phyloP scores from a whole-genome alignment of 2,329 filamentous ascomycete species.

The Beauveria sp. region DNA sequence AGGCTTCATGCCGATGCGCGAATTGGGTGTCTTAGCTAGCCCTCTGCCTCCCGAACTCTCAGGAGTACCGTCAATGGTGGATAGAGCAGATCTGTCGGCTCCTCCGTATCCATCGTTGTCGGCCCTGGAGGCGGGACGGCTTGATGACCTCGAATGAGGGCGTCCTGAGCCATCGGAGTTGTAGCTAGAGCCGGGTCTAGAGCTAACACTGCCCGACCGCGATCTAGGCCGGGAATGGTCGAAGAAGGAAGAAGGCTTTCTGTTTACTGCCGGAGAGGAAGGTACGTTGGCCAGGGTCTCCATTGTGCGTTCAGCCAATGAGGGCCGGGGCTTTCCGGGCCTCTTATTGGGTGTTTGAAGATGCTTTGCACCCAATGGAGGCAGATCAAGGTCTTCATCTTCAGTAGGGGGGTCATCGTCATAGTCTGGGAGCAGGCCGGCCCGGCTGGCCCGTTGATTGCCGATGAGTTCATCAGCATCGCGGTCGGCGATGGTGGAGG shows the following conservation, averaged over 20 bases:
- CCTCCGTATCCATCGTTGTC: slow-evolving; percentile 39
- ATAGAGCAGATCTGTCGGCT: slow-evolving; percentile 35
- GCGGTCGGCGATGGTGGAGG: slow-evolving; percentile 10
- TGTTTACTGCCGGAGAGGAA: slow-evolving; percentile 63
- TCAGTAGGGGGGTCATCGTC: slow-evolving; percentile 10
- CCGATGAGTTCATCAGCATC: neutral
- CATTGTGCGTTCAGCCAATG: slow-evolving; percentile 75
- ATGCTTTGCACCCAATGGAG: slow-evolving; percentile 2
- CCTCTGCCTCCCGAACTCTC: slow-evolving; percentile 20
- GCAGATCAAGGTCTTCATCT: neutral
- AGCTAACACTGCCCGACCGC: slow-evolving; percentile 35
- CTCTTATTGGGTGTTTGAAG: slow-evolving; percentile 18
- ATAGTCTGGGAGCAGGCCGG: slow-evolving; percentile 8
- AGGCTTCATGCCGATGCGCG: slow-evolving; percentile 18
- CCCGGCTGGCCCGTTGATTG: neutral
- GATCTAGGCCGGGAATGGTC: slow-evolving; percentile 51
- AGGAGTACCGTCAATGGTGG: slow-evolving; percentile 38
- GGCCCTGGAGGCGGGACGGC: slow-evolving; percentile 48
- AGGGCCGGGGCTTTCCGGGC: slow-evolving; percentile 36
- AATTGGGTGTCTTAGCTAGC: slow-evolving; percentile 18
- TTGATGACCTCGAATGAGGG: slow-evolving; percentile 41
- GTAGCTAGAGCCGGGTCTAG: slow-evolving; percentile 51
- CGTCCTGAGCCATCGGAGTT: slow-evolving; percentile 51
- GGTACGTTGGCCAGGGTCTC: slow-evolving; percentile 75
- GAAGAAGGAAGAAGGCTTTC: slow-evolving; percentile 66